Evolutionary conservation across 306 rosid species (phyloP), one percentile per base, ranked within the genome.

Genomic region (Sophora flavescens): DNA sequence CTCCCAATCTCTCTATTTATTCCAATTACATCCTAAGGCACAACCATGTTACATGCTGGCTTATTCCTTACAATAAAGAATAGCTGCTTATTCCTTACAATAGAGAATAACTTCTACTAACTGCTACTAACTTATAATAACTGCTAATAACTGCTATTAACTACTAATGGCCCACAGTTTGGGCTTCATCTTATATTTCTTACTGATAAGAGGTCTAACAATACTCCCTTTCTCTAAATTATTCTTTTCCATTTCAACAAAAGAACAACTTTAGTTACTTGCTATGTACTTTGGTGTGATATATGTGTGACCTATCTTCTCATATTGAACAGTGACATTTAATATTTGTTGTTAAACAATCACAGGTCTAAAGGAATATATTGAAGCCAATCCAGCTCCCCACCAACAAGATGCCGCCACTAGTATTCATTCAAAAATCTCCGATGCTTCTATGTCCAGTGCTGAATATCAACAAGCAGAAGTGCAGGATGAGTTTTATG

Each of bases 341-440:
- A 38, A 77, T 84, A n/a, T 11, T 26, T 13, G 22, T 72, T 67
- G 14, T 48, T 51, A 54, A 75, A 57, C n/a, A 71, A 79, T 84
- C 77, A 15, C 59, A 95, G 98, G 97, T 83, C 75, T 95, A 69
- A 95, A 86, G 86, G 98, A 95, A 85, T 95, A 90, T 70, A 86
- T 92, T 36, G 93, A 86, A 58, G 96, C 98, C 72, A 92, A 88
- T 87, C 98, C 97, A 2, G 59, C 80, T 58, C 78, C 89, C 67
- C 82, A 67, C 63, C 53, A 68, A 32, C 86, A 89, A 85, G 63
- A 81, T 75, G 71, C 81, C 67, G 63, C 81, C 58, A 81, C 80
- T 2, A 56, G 80, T 70, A 44, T 78, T 82, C 87, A 79, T 75
- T 87, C 96, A 18, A 89, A 90, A 64, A 1, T 72, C 48, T 71